phyloP scores from a whole-genome alignment of 768 basidiomycete species.

The Tulasnella sp. region DNA sequence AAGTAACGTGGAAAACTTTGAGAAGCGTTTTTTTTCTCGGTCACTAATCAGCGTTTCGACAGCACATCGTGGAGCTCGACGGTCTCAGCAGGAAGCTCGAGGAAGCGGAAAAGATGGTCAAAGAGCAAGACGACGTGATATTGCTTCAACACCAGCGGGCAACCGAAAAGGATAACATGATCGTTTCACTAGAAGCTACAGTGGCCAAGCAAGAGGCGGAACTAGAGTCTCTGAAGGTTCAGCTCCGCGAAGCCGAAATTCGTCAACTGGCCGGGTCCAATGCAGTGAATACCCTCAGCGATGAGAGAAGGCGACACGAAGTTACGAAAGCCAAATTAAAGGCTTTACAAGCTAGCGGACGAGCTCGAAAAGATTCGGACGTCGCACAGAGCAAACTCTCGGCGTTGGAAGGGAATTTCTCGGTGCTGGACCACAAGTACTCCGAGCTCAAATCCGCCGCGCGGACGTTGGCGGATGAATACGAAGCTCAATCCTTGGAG shows the following conservation, averaged over 20 bases:
- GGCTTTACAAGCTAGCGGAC: background rate
- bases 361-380: background rate
- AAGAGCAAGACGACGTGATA: background rate
- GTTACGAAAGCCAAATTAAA: background rate
- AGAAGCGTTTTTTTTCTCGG: too few relatives aligned
- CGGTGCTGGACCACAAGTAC: background rate
- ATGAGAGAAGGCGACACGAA: slow-evolving; percentile 18
- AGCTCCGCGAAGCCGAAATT: background rate
- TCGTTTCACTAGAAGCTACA: background rate
- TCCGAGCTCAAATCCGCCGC: slow-evolving; percentile 8
- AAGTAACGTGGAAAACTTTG: background rate
- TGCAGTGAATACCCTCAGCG: background rate
- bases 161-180: background rate
- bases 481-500: background rate
- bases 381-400: background rate
- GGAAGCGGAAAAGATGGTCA: background rate
- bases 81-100: background rate
- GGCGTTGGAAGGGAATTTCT: background rate
- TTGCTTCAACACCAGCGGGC: background rate
- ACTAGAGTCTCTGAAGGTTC: background rate
- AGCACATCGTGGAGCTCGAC: slow-evolving; percentile 10
- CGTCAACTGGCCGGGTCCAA: background rate
- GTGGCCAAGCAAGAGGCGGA: background rate
- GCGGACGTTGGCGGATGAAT: background rate
- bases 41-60: background rate